Evolutionary conservation across 2,329 filamentous ascomycete species (phyloP).

Genomic region (Pestalotiopsis sp.): DNA sequence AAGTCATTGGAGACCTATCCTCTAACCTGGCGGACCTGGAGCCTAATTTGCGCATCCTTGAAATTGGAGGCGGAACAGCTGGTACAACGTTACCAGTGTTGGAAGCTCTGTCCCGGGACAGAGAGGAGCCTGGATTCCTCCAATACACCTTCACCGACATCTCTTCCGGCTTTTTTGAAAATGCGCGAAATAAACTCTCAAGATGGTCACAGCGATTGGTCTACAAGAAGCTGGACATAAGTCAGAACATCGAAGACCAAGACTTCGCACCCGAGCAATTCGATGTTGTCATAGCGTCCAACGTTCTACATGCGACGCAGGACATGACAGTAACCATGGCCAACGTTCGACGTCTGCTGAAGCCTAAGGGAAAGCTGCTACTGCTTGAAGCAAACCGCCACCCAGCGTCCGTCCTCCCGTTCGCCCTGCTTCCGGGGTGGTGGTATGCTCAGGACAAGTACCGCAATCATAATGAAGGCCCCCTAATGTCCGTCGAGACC

Average conservation of each 20-base stretch:
- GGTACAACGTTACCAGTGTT: background rate
- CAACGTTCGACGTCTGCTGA: background rate
- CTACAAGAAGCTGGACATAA: background rate
- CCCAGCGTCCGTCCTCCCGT: background rate
- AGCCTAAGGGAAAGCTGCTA: background rate
- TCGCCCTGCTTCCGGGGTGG: background rate
- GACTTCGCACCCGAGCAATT: background rate
- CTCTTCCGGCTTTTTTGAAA: background rate
- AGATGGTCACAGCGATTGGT: background rate
- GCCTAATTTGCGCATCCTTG: background rate
- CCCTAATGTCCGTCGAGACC: too few relatives aligned
- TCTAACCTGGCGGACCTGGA: background rate
- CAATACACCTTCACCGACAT: background rate
- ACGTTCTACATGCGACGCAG: background rate
- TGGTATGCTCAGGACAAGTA: background rate
- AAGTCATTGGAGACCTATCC: background rate
- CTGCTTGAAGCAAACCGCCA: background rate
- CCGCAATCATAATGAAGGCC: too few relatives aligned
- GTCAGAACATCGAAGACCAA: background rate
- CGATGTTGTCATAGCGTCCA: background rate
- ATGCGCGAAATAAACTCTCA: background rate
- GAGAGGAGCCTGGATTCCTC: too few relatives aligned
- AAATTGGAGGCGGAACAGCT: background rate
- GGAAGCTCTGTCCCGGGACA: background rate
- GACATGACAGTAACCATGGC: background rate